Conservation (phyloP, 1,284 basidiomycete genomes). For the Puccinia triticina region DNA sequence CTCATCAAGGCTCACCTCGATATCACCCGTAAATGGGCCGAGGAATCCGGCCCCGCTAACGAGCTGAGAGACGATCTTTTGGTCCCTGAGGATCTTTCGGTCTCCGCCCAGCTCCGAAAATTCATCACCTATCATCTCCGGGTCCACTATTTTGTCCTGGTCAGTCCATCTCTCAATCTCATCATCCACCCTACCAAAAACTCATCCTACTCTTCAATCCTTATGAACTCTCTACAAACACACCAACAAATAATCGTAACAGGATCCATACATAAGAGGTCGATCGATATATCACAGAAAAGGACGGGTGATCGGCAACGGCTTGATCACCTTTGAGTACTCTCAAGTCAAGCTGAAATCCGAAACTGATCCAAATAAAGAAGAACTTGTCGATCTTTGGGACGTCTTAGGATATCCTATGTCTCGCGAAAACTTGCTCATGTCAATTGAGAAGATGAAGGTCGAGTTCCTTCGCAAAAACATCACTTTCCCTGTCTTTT, state of each 20-base stretch:
- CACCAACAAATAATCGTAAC: neutral
- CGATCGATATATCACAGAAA: slow-evolving; percentile 39
- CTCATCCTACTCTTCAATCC: slow-evolving; percentile 1
- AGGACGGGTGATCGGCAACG: slow-evolving; percentile 46
- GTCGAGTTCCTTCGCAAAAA: neutral
- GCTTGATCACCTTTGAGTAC: slow-evolving; percentile 44
- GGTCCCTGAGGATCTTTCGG: slow-evolving; percentile 1
- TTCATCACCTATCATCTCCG: slow-evolving; percentile 34
- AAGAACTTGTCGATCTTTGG: slow-evolving; percentile 33
- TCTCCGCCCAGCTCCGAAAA: slow-evolving; percentile 4
- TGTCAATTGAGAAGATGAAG: slow-evolving; percentile 33
- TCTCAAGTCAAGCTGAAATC: neutral
- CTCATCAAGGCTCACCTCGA: neutral
- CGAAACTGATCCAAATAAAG: neutral
- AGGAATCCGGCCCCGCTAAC: neutral
- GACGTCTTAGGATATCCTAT: slow-evolving; percentile 46
- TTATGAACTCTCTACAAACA: neutral
- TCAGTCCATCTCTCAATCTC: neutral
- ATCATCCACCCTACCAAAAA: neutral
- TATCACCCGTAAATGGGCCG: slow-evolving; percentile 33
- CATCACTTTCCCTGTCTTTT: slow-evolving; percentile 37
- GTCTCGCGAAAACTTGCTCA: slow-evolving; percentile 33
- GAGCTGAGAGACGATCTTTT: neutral
- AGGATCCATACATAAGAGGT: slow-evolving; percentile 43
- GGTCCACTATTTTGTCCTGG: slow-evolving; percentile 47